Conservation (phyloP, 2,329 filamentous ascomycete genomes). For the Arthroderma sp. region DNA sequence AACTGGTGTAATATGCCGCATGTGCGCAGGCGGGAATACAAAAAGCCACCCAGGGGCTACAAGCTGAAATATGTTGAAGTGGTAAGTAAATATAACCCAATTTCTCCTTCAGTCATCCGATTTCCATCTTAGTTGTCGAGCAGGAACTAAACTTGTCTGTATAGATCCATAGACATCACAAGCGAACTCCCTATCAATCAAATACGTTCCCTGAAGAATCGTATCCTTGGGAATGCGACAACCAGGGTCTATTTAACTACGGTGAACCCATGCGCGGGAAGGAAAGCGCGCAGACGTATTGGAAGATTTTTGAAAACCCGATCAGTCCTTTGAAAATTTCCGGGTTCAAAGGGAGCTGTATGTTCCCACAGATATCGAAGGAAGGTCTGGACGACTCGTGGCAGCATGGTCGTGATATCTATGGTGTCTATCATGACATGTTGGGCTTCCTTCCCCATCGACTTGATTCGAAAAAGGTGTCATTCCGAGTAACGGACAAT, state of each 20-base stretch:
- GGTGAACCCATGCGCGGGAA: slow-evolving; percentile 38
- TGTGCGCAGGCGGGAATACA: slow-evolving; percentile 54
- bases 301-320: slow-evolving; percentile 47
- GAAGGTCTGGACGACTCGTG: slow-evolving; percentile 60
- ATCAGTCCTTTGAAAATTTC: slow-evolving; percentile 53
- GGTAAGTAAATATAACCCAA: slow-evolving; percentile 30
- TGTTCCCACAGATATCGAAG: slow-evolving; percentile 68
- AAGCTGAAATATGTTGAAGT: slow-evolving; percentile 63
- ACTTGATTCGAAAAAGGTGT: slow-evolving; percentile 35
- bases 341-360: slow-evolving; percentile 61
- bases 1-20: slow-evolving; percentile 87
- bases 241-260: slow-evolving; percentile 58
- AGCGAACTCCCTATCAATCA: slow-evolving; percentile 64
- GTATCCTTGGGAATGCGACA: slow-evolving; percentile 59
- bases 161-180: slow-evolving; percentile 69
- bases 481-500: slow-evolving; percentile 67
- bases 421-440: slow-evolving; percentile 58
- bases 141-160: background rate
- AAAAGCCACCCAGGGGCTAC: slow-evolving; percentile 41
- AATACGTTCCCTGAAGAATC: slow-evolving; percentile 65
- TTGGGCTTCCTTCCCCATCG: slow-evolving; percentile 51
- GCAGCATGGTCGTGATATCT: slow-evolving; percentile 64
- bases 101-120: background rate
- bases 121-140: background rate
- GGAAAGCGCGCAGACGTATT: slow-evolving; percentile 47